phyloP scores from a whole-genome alignment of 2,329 filamentous ascomycete genomes.

The Aspergillus caelatus region DNA sequence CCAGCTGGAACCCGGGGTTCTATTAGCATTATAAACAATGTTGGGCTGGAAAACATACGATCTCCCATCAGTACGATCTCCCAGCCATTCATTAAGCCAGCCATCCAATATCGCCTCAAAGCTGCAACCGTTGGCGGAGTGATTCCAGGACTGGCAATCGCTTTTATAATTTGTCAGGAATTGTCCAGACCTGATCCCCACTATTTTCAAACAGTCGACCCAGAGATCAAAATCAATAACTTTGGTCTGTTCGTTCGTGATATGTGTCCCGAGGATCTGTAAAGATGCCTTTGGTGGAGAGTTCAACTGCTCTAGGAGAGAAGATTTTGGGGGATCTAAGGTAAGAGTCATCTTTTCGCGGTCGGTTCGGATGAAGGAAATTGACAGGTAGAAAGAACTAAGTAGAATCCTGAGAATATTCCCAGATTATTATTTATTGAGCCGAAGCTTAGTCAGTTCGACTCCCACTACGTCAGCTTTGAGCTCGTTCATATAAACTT shows the following conservation, averaged over 20 bases:
- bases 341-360: not conserved
- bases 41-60: not conserved
- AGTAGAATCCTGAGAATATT: not conserved
- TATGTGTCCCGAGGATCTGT: not conserved
- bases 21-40: not conserved
- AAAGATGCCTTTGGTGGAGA: slow-evolving; percentile 1
- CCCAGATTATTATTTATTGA: not conserved
- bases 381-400: not conserved
- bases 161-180: not conserved
- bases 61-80: not conserved
- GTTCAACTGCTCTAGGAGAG: not conserved
- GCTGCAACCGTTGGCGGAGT: not conserved
- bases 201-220: not conserved
- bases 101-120: not conserved
- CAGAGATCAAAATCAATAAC: slow-evolving; percentile 1
- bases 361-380: not conserved
- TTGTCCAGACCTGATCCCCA: not conserved
- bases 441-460: not conserved
- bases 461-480: not conserved
- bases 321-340: not conserved
- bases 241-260: not conserved
- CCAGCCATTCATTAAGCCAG: not conserved
- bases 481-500: not conserved
- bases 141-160: not conserved
- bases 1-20: slow-evolving; percentile 1